These are phyloP conservation scores for Themeda triandra DNA, from an alignment of 176 grass and related monocot genomes.

Conservation along the genomic window DNA sequence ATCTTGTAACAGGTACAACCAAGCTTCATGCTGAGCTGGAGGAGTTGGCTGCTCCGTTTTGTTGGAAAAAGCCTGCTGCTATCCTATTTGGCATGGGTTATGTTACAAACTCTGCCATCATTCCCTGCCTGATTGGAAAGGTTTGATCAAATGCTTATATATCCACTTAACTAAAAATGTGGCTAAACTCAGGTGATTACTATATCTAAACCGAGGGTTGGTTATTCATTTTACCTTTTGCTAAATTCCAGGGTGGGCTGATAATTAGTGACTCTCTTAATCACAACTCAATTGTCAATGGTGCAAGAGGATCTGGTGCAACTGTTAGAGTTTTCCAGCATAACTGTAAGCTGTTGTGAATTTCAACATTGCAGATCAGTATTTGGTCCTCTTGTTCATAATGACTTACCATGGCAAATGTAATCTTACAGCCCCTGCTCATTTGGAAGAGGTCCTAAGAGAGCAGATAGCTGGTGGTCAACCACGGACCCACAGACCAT, in stretches of 20 bases:
- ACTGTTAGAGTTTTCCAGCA: slow-evolving; percentile 80
- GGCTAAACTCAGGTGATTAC: neutral
- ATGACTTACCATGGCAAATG: neutral
- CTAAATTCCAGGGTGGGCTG: slow-evolving; percentile 51
- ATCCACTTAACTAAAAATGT: neutral
- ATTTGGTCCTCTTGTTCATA: neutral
- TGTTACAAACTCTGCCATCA: slow-evolving; percentile 75
- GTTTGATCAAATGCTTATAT: slow-evolving; percentile 35
- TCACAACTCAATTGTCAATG: slow-evolving; percentile 91
- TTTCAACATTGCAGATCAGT: neutral
- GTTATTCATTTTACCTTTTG: neutral
- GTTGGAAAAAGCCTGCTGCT: slow-evolving; percentile 72
- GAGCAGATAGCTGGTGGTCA: slow-evolving; percentile 82
- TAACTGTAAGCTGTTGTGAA: slow-evolving; percentile 54
- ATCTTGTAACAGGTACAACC: slow-evolving; percentile 54
- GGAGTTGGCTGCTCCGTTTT: slow-evolving; percentile 62
- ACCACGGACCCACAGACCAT: slow-evolving; percentile 66
- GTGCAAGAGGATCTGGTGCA: slow-evolving; percentile 68
- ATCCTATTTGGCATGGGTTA: slow-evolving; percentile 90
- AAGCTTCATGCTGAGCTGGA: slow-evolving; percentile 70
- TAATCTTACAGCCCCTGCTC: slow-evolving; percentile 54
- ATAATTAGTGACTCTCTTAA: slow-evolving; percentile 86
- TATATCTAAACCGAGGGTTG: neutral
- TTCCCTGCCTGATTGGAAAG: slow-evolving; percentile 74
- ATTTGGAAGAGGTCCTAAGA: slow-evolving; percentile 83